Evolutionary conservation across 192 early-diverging fungal genomes (phyloP).

Genomic region (Podila epigama): DNA sequence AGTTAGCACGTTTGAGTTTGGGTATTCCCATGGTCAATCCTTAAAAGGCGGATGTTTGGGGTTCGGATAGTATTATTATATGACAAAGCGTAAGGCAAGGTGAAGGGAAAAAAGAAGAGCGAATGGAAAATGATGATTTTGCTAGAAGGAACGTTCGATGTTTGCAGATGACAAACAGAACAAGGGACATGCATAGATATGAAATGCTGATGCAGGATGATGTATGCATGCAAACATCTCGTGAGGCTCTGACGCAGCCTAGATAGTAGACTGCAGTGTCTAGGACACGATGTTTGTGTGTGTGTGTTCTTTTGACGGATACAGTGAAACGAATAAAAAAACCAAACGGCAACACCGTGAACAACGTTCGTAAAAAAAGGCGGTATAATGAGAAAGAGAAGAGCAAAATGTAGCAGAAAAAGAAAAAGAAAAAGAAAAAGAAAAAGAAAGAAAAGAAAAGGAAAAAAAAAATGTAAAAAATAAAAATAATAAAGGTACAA

Average conservation of each 20-base stretch:
- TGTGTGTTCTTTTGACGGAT: background rate
- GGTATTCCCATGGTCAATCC: constrained; percentile 3
- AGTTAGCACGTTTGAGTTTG: constrained; percentile 14
- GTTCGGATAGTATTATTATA: background rate
- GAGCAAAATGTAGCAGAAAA: background rate
- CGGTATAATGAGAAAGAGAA: background rate
- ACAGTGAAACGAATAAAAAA: background rate
- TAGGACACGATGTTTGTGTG: background rate
- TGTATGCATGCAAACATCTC: background rate
- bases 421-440: background rate
- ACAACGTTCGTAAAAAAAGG: background rate
- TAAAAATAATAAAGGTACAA: background rate
- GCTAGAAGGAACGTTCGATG: too few species aligned
- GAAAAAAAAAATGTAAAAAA: background rate
- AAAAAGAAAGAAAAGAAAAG: background rate
- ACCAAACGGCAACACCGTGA: background rate
- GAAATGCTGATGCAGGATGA: background rate
- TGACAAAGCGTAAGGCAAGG: background rate
- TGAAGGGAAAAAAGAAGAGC: background rate
- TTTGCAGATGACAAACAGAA: background rate
- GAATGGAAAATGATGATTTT: background rate
- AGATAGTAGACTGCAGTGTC: background rate
- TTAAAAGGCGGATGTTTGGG: background rate
- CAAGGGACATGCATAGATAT: background rate
- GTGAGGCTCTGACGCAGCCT: too few species aligned